Evolutionary conservation across 2,329 filamentous ascomycete genomes (phyloP), one percentile per base, ranked within the genome.

Genomic region (Claviceps humidiphila): DNA sequence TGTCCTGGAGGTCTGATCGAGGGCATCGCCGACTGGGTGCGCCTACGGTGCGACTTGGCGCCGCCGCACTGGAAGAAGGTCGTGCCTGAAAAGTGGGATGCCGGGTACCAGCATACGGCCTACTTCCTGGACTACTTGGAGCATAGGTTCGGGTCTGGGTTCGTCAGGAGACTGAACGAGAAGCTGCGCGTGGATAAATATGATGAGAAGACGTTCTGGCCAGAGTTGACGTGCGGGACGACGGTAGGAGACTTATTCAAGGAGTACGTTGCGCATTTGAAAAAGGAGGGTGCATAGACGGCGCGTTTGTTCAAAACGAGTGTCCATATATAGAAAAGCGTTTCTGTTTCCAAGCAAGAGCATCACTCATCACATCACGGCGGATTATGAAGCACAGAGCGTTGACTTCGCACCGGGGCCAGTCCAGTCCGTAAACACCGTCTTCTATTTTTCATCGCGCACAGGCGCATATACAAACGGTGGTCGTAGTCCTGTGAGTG

Each of bases 71-170:
- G 91, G 91, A 84, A 80, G 63, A 72, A 71, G 2, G 75, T 78
- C 49, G 61, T 67, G 0, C 63, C 58, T 7, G 77, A 77, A 17
- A 74, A 77, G n/a, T 96, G 90, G 90, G 89, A 95, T 66, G 78
- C 76, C 41, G 90, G 90, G 0, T 97, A 97, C 68, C 85, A 96
- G 71, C 80, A 85, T 58, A 97, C 91, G 6, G 93, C 84, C 1
- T 97, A 88, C 66, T 97, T 97, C 60, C 69, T 97, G 49, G 83
- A 93, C 51, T 95, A 88, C 71, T 70, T 97, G 47, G 90, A 96
- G 69, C 66, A 71, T 39, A 74, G 75, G 47, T 85, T 78, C 58
- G 81, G 81, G 0, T 61, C 66, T 8, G 81, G 78, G 7, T 79
- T 78, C 0, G 74, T 86, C 30, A 71, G 78, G 52, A 74, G 72